A percentile compares a stretch with the other conserved stretches of the same genome.
phyloP scores from a whole-genome alignment of 352 stramenopile species.

The Phytophthora litchii region DNA sequence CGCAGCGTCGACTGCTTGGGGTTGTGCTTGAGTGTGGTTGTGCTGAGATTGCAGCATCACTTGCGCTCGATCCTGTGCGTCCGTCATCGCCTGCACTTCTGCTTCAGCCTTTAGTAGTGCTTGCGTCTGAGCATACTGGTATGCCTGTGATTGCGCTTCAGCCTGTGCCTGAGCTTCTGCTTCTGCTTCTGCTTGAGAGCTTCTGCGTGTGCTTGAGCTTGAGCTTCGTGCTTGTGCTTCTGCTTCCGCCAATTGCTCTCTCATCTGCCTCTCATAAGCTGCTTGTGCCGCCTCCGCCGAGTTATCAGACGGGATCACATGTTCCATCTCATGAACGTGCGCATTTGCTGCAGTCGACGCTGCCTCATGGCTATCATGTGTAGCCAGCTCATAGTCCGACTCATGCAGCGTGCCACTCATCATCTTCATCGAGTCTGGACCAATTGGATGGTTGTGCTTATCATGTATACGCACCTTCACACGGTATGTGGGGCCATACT shows the following conservation, averaged over 20 bases:
- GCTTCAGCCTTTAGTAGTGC: constrained; percentile 30
- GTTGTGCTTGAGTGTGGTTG: constrained; percentile 25
- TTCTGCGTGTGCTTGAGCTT: constrained; percentile 38
- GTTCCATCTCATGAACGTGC: constrained; percentile 32
- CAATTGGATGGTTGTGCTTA: constrained; percentile 82
- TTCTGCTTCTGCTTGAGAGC: constrained; percentile 27
- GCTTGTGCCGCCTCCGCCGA: constrained; percentile 12
- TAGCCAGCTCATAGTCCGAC: constrained; percentile 60
- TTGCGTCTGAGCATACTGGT: constrained; percentile 40
- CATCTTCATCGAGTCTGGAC: constrained; percentile 65
- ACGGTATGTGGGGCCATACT: constrained; percentile 67
- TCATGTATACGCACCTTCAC: constrained; percentile 76
- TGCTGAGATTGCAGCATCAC: constrained; percentile 35
- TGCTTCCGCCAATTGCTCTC: constrained; percentile 36
- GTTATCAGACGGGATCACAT: constrained; percentile 23
- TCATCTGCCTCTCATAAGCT: constrained; percentile 35
- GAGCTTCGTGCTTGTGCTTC: constrained; percentile 39
- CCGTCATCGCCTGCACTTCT: constrained; percentile 31
- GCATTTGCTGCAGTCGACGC: constrained; percentile 5
- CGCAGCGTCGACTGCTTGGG: constrained; percentile 32
- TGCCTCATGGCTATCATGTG: constrained; percentile 17
- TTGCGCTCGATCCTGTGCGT: constrained; percentile 36
- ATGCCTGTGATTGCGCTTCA: constrained; percentile 43
- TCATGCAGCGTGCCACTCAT: constrained; percentile 54
- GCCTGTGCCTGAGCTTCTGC: constrained; percentile 38